Evolutionary conservation across 202 grass and related monocot species (phyloP), one percentile per base, ranked within the genome.

Genomic region (Miscanthus sacchariflorus): DNA sequence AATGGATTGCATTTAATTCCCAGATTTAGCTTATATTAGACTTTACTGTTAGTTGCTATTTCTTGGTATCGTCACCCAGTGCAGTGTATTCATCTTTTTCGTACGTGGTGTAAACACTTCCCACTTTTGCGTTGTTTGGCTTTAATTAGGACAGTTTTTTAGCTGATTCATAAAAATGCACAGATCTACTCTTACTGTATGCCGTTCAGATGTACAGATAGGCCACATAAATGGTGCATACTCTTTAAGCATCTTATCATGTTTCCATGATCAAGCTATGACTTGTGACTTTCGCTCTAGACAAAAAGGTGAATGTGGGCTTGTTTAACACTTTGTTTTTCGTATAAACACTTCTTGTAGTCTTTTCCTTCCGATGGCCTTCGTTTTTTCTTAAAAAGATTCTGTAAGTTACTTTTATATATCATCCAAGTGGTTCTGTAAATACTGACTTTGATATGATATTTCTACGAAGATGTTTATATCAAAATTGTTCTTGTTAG

Each of bases 61-160:
- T 84, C n/a, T 79, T 39, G 19, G 40, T 76, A 58, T 76, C 70
- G 23, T 81, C 18, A 24, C 54, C 84, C 76, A 72, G 54, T 70
- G 52, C 35, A 56, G 43, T 6, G 40, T 40, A 64, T 54, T 70
- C 77, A 81, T 76, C 52, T 78, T 30, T 50, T 64, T 14, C 38
- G 46, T 67, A 40, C 68, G 46, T 70, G 27, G 12, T 76, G 68
- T 80, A 87, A 71, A 75, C 50, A 64, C 58, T 15, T 21, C 48
- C 5, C 28, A 40, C 49, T 70, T 84, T 14, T 70, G 10, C 2
- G 36, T 66, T 71, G 61, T 61, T 81, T 18, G 12, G 58, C 83
- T 82, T 92, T 85, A 92, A 86, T 78, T 86, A 83, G 43, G 78
- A 74, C 52, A 33, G 40, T 85, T 82, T 82, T 67, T 48, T 86